Evolutionary conservation across 176 grass and related monocot species (phyloP), one percentile per base, ranked within the genome.

Genomic region (Rhipidocladum racemiflorum): DNA sequence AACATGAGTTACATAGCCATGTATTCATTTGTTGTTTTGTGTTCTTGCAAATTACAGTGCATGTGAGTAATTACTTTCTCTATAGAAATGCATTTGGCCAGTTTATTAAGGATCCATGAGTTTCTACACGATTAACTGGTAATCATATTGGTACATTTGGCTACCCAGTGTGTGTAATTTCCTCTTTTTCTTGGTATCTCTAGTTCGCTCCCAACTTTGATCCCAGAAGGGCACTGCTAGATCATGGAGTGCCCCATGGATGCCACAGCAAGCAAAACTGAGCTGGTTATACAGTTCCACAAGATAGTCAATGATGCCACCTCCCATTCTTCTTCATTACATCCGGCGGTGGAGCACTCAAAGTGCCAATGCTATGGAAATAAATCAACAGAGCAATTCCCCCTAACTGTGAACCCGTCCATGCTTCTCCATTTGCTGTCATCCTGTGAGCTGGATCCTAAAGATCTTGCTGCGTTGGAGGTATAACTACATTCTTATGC

Each of bases 401-500:
- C 89, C 14, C 74, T 94, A 35, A 62, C 86, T 16, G 75, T 44
- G 18, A 90, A 54, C 53, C 87, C 87, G 0, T 82, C 89, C 24
- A 76, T 94, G 61, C 81, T 94, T 50, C 84, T 89, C 61, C 81
- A 87, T 36, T 21, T 91, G 54, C 87, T 94, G 30, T 89, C 92
- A 13, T 24, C 84, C 12, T 91, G 82, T 13, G 68, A 71, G 4
- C 79, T 94, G 32, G 86, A 87, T 29, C 77, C 92, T 13, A 77
- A 80, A 49, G 92, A 94, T 76, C 81, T 94, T 64, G 77, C 89
- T 68, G 83, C 85, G 54, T 68, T 94, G 50, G 92, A 94, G 92
- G 92, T 35, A 36, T 43, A 56, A 4, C 55, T 10, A 15, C 44
- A 6, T 44, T 62, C 0, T 23, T 35, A 60, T 59, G 28, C 27